A percentile compares a stretch with the other conserved stretches of the same genome.
Conservation (phyloP, 2,329 filamentous ascomycete genomes). For the Diaporthe caulivora region DNA sequence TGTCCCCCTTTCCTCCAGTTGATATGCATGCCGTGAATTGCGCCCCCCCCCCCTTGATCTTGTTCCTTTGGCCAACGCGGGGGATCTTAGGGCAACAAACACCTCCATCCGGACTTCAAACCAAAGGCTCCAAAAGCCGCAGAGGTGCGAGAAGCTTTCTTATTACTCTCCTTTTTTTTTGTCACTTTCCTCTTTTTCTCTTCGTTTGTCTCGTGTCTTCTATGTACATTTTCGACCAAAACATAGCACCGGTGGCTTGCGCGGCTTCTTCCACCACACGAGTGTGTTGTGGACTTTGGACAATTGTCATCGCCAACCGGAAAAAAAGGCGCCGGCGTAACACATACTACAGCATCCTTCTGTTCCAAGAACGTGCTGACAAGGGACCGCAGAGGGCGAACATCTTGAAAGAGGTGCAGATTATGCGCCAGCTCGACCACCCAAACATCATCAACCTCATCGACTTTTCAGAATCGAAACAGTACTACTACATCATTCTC, state of each 20-base stretch:
- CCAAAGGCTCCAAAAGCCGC: constrained; percentile 89
- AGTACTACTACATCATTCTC: constrained; percentile 98
- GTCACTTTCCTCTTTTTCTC: too few relatives aligned
- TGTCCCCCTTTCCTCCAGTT: constrained; percentile 46
- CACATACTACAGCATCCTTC: background rate
- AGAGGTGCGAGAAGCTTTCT: constrained; percentile 82
- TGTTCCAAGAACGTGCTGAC: constrained; percentile 44
- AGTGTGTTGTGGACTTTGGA: constrained; percentile 39
- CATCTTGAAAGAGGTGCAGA: constrained; percentile 98
- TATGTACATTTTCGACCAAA: constrained; percentile 33
- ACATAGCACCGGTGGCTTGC: constrained; percentile 44
- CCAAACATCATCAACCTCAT: constrained; percentile 95
- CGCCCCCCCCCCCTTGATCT: constrained; percentile 43
- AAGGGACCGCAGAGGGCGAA: constrained; percentile 80
- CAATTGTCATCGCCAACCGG: background rate
- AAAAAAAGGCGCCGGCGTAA: background rate
- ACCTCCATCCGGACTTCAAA: constrained; percentile 96
- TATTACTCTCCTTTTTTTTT: constrained; percentile 48
- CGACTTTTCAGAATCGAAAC: constrained; percentile 91
- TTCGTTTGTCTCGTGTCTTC: too few relatives aligned
- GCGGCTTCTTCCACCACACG: constrained; percentile 42
- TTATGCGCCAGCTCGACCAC: constrained; percentile 97
- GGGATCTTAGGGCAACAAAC: constrained; percentile 82
- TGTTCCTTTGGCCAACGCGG: constrained; percentile 65
- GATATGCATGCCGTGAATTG: constrained; percentile 44